Evolutionary conservation across 805 yeast species (phyloP).

Genomic region (Yamadazyma paraphyllophila): DNA sequence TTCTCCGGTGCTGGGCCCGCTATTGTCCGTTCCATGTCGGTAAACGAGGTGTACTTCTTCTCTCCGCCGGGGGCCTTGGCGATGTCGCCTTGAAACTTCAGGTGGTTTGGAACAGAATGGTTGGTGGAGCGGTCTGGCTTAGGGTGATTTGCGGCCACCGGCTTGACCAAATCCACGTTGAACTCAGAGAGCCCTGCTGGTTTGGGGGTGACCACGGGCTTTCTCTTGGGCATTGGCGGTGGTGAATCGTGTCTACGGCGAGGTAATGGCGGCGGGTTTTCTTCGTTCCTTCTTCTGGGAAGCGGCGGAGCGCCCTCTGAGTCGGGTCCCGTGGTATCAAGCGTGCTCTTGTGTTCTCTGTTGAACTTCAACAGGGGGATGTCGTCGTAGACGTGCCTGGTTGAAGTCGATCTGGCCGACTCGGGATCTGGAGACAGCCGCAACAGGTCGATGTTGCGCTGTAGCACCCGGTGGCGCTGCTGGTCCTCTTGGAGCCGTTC

Average conservation of each 20-base stretch:
- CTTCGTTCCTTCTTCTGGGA: slow-evolving; percentile 8
- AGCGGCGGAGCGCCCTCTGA: slow-evolving; percentile 8
- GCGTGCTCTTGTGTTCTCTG: neutral
- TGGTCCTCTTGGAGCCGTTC: slow-evolving; percentile 34
- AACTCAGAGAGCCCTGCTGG: neutral
- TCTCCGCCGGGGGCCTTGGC: neutral
- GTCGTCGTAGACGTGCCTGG: neutral
- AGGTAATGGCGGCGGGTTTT: slow-evolving; percentile 2
- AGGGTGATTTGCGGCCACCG: neutral
- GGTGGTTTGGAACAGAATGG: neutral
- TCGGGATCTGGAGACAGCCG: neutral
- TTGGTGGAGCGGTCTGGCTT: neutral
- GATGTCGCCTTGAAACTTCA: neutral
- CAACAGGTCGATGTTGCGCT: slow-evolving; percentile 26
- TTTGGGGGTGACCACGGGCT: neutral
- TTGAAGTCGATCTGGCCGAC: neutral
- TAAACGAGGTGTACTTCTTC: slow-evolving; percentile 17
- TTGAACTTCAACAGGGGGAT: slow-evolving; percentile 13
- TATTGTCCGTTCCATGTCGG: slow-evolving; percentile 21
- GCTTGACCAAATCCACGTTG: neutral
- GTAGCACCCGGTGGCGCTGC: slow-evolving; percentile 31
- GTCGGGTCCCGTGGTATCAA: neutral
- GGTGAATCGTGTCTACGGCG: slow-evolving; percentile 7
- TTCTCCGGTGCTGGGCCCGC: slow-evolving; percentile 9
- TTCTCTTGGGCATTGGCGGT: slow-evolving; percentile 13